Conservation (phyloP, 805 yeast species). For the Candida piceae region DNA sequence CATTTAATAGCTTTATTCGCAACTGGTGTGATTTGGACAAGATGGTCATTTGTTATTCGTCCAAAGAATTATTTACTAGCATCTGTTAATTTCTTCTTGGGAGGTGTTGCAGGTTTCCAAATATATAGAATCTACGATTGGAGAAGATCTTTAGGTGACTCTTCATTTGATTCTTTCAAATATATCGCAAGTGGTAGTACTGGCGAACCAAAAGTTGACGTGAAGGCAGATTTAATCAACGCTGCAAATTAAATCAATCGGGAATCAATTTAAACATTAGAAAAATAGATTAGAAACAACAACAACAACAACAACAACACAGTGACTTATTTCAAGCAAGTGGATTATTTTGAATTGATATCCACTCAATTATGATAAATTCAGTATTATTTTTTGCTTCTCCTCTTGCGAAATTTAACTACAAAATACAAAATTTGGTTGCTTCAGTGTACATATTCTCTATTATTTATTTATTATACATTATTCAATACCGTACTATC, state of each 20-base stretch:
- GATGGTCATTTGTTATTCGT: constrained; percentile 92
- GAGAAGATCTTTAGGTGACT: constrained; percentile 62
- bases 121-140: constrained; percentile 63
- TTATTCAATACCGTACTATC: no score
- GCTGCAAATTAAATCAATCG: constrained; percentile 5
- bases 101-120: constrained; percentile 85
- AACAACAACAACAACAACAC: no score
- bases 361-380: no score
- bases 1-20: constrained; percentile 59
- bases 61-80: constrained; percentile 88
- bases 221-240: background rate
- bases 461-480: no score
- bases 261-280: no score
- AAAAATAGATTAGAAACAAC: no score
- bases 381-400: no score
- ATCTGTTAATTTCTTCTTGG: constrained; percentile 89
- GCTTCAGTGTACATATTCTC: no score
- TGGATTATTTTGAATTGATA: no score
- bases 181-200: constrained; percentile 52
- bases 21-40: constrained; percentile 95
- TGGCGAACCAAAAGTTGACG: constrained; percentile 1
- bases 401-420: no score
- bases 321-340: no score
- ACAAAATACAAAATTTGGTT: no score
- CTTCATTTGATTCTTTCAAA: constrained; percentile 46